Base-by-base conservation (phyloP, 768 basidiomycete genomes). In the Suillus lakei region DNA sequence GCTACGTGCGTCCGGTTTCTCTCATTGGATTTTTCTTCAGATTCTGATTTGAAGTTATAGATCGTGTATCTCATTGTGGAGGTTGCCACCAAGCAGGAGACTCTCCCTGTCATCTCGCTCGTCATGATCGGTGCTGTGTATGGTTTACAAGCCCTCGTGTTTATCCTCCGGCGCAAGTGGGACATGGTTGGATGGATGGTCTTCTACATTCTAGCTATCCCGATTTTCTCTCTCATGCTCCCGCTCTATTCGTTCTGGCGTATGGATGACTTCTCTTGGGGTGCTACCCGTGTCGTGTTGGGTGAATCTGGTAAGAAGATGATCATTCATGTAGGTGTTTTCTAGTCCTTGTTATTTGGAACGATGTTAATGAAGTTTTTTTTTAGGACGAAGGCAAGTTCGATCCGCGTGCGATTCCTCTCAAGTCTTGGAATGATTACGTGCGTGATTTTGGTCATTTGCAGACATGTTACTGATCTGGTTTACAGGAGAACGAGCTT, bases 241-340 rank as follows among this genome's bases (percentile, higher is more conserved):
- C 96, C 95, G 5, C 81, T 98, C 15, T 96, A 95, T 76, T 96
- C 95, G 6, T 97, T 98, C 90, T 99, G 96, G 96, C 85, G 82
- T 69, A 98, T 98, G 96, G 96, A 97, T 76, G 95, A 97, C 78
- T 98, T 97, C 86, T 94, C 92, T 0, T 96, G 95, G 95, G 96
- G 95, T 85, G 84, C 86, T 30, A 97, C 96, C 1, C 92, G 94
- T 87, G 75, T 96, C 66, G 96, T 99, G 15, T 79, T 98, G 67
- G 96, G 96, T 68, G 97, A 99, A 78, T 86, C 90, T 36, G 97
- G 97, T 21, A 98, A 98, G 86, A 98, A 97, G 80, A 82, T 98
- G 66, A 88, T 99, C 70, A 89, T 98, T 50, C 96, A 99, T 76
- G 95, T 96, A 75, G 63, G 93, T 83, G 1, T 7, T 44, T 32